Evolutionary conservation across 1,139 yeast genomes (phyloP), one percentile per base, ranked within the genome.

Genomic region (Saccharomyces hybrid): DNA sequence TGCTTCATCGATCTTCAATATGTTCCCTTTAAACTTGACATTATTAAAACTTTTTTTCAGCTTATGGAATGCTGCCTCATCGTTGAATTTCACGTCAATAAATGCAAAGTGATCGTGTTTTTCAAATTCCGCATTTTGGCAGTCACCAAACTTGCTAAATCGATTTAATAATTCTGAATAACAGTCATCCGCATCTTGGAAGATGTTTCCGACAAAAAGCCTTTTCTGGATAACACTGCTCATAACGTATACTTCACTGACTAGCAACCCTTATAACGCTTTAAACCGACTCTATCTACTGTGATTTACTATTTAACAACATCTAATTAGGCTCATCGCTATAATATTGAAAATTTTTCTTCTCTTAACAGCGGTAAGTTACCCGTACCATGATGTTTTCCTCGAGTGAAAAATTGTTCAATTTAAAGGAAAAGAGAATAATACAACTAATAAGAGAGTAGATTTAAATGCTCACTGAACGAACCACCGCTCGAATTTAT

Each of bases 11-110:
- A 91, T 72, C 1, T 75, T 73, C 46, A 91, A 71, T 57, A 78
- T 81, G 51, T 84, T 76, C 1, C 96, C 96, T 78, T 87, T 88
- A 69, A 79, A 91, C 46, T 78, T 78, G 1, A 85, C 80, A 25
- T 91, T 95, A 66, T 88, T 79, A 58, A 88, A 78, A 0, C 86
- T 74, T 4, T 73, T 68, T 57, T 78, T 78, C 57, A 91, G 71
- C 50, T 78, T 78, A 1, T 71, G 73, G 56, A 60, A 63, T 13
- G 75, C 78, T 30, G 75, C 70, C 16, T 73, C 72, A 7, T 76
- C 73, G 0, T 77, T 71, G 13, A 84, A 69, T 9, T 75, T 72
- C 68, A 91, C 71, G 9, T 86, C 82, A 1, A 87, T 69, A 63
- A 78, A 89, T 1, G 84, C 97, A 73, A 83, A 91, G 62, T 76